These are phyloP conservation scores for Boletus hoseneyae DNA, from an alignment of 1,284 basidiomycete genomes.

Conservation along the genomic window DNA sequence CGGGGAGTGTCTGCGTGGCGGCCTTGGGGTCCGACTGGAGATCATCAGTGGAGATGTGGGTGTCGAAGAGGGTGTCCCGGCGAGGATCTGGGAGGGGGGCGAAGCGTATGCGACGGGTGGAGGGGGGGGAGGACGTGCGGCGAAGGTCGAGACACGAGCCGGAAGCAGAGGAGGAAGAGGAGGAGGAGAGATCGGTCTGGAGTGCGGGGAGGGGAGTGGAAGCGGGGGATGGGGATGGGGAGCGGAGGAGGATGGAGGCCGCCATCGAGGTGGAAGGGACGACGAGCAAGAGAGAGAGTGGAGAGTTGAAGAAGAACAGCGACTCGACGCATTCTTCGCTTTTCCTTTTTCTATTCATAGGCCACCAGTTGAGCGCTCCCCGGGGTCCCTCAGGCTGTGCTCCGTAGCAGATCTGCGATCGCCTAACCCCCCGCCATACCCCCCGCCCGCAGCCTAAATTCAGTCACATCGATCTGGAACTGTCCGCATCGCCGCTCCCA, in stretches of 20 bases:
- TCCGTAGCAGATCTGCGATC: slow-evolving; percentile 22
- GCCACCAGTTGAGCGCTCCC: slow-evolving; percentile 6
- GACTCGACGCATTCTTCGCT: background rate
- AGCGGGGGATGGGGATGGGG: slow-evolving; percentile 28
- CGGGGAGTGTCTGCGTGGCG: background rate
- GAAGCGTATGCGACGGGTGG: slow-evolving; percentile 58
- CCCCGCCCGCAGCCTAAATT: background rate
- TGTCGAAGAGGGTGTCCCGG: slow-evolving; percentile 31
- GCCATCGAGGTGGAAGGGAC: slow-evolving; percentile 12
- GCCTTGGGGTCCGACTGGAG: slow-evolving; percentile 11
- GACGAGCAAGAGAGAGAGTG: slow-evolving; percentile 5
- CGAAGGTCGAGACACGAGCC: slow-evolving; percentile 18
- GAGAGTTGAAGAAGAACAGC: background rate
- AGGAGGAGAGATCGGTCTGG: slow-evolving; percentile 16
- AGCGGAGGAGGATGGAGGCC: slow-evolving; percentile 23
- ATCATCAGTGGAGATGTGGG: slow-evolving; percentile 4
- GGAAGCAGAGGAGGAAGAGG: slow-evolving; percentile 19
- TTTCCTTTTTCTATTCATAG: slow-evolving; percentile 18
- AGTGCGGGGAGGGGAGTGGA: slow-evolving; percentile 35
- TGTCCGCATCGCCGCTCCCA: no score
- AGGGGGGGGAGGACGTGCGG: slow-evolving; percentile 11
- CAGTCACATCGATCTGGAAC: no score
- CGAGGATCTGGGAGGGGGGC: slow-evolving; percentile 73
- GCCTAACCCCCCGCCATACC: slow-evolving; percentile 1
- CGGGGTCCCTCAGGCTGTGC: slow-evolving; percentile 25